Evolutionary conservation across 1,284 basidiomycete species (phyloP).

Genomic region (Amylostereum areolatum): DNA sequence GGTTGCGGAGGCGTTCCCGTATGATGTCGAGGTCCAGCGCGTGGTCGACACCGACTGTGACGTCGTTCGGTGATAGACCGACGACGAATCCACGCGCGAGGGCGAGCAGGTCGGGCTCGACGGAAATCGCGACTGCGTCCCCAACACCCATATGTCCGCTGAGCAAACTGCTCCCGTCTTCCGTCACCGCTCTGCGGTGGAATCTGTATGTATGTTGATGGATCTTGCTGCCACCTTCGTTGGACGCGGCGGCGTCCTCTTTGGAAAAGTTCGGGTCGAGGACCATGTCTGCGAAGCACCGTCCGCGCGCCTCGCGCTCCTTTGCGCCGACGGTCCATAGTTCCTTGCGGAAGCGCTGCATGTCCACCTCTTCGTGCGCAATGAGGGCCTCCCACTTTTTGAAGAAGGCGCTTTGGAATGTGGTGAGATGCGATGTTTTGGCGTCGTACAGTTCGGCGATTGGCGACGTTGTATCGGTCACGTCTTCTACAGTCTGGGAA

Average conservation of each 20-base stretch:
- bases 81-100: slow-evolving; percentile 83
- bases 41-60: slow-evolving; percentile 81
- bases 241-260: slow-evolving; percentile 6
- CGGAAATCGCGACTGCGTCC: slow-evolving; percentile 82
- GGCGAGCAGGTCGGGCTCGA: slow-evolving; percentile 80
- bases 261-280: slow-evolving; percentile 37
- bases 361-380: slow-evolving; percentile 85
- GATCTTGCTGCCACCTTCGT: slow-evolving; percentile 34
- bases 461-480: slow-evolving; percentile 53
- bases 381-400: slow-evolving; percentile 87
- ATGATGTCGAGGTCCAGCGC: slow-evolving; percentile 56
- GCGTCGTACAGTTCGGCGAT: slow-evolving; percentile 73
- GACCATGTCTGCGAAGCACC: slow-evolving; percentile 79
- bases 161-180: slow-evolving; percentile 38
- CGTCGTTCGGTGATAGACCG: slow-evolving; percentile 55
- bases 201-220: slow-evolving; percentile 63
- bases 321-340: slow-evolving; percentile 88
- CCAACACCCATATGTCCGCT: slow-evolving; percentile 75
- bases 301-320: slow-evolving; percentile 74
- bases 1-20: slow-evolving; percentile 30
- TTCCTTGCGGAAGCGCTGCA: slow-evolving; percentile 79
- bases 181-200: slow-evolving; percentile 27
- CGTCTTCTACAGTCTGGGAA: slow-evolving; percentile 63
- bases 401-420: slow-evolving; percentile 75
- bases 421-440: slow-evolving; percentile 79